phyloP scores from a whole-genome alignment of 306 rosid genomes.

The Fragaria vesca region DNA sequence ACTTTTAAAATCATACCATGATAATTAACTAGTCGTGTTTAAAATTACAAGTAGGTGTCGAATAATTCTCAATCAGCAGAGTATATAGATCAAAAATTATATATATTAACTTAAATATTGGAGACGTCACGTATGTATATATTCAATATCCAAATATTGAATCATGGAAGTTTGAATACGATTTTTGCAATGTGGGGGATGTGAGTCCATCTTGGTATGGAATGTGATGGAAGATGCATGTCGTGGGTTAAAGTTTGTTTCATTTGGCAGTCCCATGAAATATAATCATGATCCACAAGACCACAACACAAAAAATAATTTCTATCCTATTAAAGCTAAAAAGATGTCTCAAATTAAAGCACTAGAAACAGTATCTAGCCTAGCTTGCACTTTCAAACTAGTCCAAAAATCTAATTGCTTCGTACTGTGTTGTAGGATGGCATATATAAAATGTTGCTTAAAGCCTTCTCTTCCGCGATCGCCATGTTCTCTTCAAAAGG shows the following conservation, averaged over 20 bases:
- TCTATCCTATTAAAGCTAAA: slow-evolving; percentile 6
- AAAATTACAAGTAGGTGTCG: too few relatives aligned
- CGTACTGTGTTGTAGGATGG: background rate
- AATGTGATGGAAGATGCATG: slow-evolving; percentile 26
- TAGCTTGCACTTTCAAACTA: slow-evolving; percentile 9
- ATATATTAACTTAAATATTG: too few relatives aligned
- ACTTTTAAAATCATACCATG: too few relatives aligned
- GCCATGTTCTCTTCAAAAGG: background rate
- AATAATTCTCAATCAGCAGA: too few relatives aligned
- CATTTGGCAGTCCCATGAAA: slow-evolving; percentile 14
- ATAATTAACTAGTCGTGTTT: too few relatives aligned
- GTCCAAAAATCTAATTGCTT: slow-evolving; percentile 5
- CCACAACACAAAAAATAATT: too few relatives aligned
- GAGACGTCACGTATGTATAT: too few relatives aligned
- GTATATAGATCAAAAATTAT: too few relatives aligned
- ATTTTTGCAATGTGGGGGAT: too few relatives aligned
- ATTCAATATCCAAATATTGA: too few relatives aligned
- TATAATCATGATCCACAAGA: slow-evolving; percentile 18
- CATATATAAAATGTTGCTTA: slow-evolving; percentile 4
- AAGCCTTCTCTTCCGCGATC: slow-evolving; percentile 6
- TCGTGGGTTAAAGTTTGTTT: slow-evolving; percentile 18
- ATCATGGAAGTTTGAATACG: too few relatives aligned
- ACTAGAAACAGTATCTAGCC: slow-evolving; percentile 24
- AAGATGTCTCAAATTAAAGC: slow-evolving; percentile 22
- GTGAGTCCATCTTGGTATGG: slow-evolving; percentile 4